Percentiles rank a stretch among this genome's conserved stretches.
These are phyloP conservation scores for Nakaseomyces delphensis DNA, from an alignment of 1,139 yeast genomes.

Conservation along the genomic window DNA sequence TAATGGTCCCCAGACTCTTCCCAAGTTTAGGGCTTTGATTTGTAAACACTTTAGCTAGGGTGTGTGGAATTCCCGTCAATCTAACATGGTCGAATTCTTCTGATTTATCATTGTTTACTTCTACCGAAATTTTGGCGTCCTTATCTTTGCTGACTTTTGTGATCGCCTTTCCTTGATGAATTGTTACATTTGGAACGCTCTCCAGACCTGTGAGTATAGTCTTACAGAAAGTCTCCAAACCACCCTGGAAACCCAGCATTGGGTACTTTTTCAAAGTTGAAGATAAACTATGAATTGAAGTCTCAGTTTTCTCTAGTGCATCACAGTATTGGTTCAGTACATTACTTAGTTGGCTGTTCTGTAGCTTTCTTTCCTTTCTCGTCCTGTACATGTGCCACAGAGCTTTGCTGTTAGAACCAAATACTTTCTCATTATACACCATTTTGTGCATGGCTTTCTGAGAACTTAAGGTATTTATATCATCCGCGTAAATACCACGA, in stretches of 20 bases:
- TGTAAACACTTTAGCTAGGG: slow-evolving; percentile 26
- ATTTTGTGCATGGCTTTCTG: slow-evolving; percentile 47
- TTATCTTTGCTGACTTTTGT: slow-evolving; percentile 9
- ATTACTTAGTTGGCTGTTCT: slow-evolving; percentile 8
- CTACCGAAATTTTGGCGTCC: slow-evolving; percentile 13
- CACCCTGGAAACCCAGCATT: slow-evolving; percentile 44
- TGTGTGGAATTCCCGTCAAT: slow-evolving; percentile 43
- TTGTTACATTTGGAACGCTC: slow-evolving; percentile 35
- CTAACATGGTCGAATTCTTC: slow-evolving; percentile 45
- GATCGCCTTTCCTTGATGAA: slow-evolving; percentile 31
- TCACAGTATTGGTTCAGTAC: slow-evolving; percentile 17
- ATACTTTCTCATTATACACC: slow-evolving; percentile 46
- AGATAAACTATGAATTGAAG: slow-evolving; percentile 35
- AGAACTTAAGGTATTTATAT: slow-evolving; percentile 57
- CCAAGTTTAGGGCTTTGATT: slow-evolving; percentile 18
- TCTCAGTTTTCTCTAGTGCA: slow-evolving; percentile 33
- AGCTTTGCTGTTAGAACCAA: slow-evolving; percentile 50
- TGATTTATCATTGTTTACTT: slow-evolving; percentile 13
- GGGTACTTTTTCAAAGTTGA: slow-evolving; percentile 40
- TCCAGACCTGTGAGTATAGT: slow-evolving; percentile 35
- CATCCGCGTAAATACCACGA: slow-evolving; percentile 92
- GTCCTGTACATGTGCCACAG: slow-evolving; percentile 16
- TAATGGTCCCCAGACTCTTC: slow-evolving; percentile 29
- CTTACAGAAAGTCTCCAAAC: slow-evolving; percentile 46
- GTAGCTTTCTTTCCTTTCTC: slow-evolving; percentile 13